These are phyloP conservation scores for Boletus sp. DNA, from an alignment of 768 basidiomycete genomes.

Conservation along the genomic window DNA sequence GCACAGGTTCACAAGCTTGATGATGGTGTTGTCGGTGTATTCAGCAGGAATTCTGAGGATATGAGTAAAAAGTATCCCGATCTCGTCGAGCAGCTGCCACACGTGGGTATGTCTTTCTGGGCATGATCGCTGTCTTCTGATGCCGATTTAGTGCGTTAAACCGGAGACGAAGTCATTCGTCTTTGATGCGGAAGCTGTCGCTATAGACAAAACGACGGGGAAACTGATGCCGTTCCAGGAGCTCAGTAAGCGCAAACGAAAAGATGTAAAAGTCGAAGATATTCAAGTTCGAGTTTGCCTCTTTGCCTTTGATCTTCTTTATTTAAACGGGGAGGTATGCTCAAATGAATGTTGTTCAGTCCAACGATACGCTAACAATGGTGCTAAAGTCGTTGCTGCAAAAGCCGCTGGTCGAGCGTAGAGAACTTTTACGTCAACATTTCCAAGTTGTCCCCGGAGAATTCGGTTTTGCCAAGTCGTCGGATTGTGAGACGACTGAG, in stretches of 20 bases:
- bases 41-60: conserved; percentile 97
- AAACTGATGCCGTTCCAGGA: conserved; percentile 98
- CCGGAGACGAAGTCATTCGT: conserved; percentile 86
- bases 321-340: conserved; percentile 89
- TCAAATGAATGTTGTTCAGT: background rate
- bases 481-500: conserved; percentile 85
- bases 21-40: conserved; percentile 84
- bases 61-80: conserved; percentile 99
- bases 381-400: conserved; percentile 73
- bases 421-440: conserved; percentile 72
- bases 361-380: background rate
- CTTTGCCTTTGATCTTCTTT: conserved; percentile 96
- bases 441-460: conserved; percentile 84
- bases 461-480: conserved; percentile 90
- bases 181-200: conserved; percentile 94
- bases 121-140: conserved; percentile 1
- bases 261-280: conserved; percentile 97
- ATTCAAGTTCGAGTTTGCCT: conserved; percentile 96
- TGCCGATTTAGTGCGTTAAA: conserved; percentile 69
- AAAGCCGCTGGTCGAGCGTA: conserved; percentile 69
- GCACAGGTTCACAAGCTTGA: conserved; percentile 90
- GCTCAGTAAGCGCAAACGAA: conserved; percentile 88
- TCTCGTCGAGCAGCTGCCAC: conserved; percentile 89
- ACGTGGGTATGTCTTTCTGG: conserved; percentile 43
- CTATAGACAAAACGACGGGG: conserved; percentile 80